phyloP scores from a whole-genome alignment of 768 basidiomycete genomes.

The Kwoniella mangroviensis region DNA sequence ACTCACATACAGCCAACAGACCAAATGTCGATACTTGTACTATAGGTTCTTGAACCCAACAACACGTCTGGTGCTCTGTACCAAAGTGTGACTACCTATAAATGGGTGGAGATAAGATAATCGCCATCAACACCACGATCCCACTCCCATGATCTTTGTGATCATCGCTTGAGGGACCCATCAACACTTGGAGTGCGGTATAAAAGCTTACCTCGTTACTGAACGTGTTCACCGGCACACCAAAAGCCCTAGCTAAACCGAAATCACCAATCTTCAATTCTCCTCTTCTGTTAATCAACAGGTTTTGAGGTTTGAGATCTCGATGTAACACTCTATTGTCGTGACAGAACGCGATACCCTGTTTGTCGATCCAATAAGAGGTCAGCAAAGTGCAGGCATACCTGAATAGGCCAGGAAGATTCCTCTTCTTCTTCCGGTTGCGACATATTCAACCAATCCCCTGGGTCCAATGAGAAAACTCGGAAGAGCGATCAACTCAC shows the following conservation, averaged over 20 bases:
- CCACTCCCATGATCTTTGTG: neutral
- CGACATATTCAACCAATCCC: neutral
- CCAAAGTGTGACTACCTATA: slow-evolving; percentile 92
- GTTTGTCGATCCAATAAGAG: neutral
- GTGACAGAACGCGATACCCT: slow-evolving; percentile 95
- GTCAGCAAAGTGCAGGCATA: neutral
- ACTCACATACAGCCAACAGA: slow-evolving; percentile 88
- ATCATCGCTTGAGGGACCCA: neutral
- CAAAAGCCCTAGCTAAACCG: slow-evolving; percentile 94
- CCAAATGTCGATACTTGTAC: slow-evolving; percentile 98
- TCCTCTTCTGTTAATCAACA: slow-evolving; percentile 95
- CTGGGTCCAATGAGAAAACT: too few relatives aligned
- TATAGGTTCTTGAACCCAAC: slow-evolving; percentile 94
- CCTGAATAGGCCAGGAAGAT: neutral
- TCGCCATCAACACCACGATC: neutral
- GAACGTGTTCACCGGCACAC: slow-evolving; percentile 98
- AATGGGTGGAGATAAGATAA: slow-evolving; percentile 2
- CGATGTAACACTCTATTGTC: slow-evolving; percentile 97
- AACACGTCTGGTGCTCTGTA: slow-evolving; percentile 98
- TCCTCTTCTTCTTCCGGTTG: too few relatives aligned
- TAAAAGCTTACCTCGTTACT: slow-evolving; percentile 73
- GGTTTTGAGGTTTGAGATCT: slow-evolving; percentile 96
- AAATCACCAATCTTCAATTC: slow-evolving; percentile 98
- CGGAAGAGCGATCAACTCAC: slow-evolving; percentile 23
- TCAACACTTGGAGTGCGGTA: neutral